Conservation (phyloP, 1,139 yeast genomes). For the Geotrichum candidum region DNA sequence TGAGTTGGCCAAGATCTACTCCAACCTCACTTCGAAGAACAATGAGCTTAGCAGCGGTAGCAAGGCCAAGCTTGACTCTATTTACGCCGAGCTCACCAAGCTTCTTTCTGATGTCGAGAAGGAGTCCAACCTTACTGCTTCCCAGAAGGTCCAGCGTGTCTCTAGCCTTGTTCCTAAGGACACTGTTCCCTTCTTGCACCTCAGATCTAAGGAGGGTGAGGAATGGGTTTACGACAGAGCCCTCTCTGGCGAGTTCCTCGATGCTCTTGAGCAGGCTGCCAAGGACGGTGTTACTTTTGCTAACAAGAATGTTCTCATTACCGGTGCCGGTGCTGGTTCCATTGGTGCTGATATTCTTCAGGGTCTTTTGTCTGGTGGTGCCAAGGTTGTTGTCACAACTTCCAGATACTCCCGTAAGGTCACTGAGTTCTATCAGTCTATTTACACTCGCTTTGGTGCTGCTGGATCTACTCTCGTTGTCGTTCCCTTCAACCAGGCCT, state of each 20-base stretch:
- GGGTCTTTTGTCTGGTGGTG: conserved; percentile 96
- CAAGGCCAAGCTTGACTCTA: conserved; percentile 69
- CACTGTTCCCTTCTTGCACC: conserved; percentile 90
- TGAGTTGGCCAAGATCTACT: conserved; percentile 79
- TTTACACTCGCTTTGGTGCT: conserved; percentile 90
- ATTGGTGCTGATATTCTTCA: conserved; percentile 96
- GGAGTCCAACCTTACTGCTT: conserved; percentile 23
- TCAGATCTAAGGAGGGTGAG: conserved; percentile 72
- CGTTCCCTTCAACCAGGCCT: conserved; percentile 98
- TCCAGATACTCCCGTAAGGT: conserved; percentile 91
- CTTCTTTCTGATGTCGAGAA: conserved; percentile 50
- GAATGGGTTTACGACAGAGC: conserved; percentile 79
- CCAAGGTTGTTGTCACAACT: conserved; percentile 92
- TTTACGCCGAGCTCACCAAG: conserved; percentile 72
- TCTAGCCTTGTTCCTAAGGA: conserved; percentile 44
- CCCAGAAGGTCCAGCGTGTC: conserved; percentile 37
- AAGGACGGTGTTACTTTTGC: conserved; percentile 84
- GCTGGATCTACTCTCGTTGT: conserved; percentile 86
- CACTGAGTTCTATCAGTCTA: conserved; percentile 89
- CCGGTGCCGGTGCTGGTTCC: conserved; percentile 99
- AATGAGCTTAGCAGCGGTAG: conserved; percentile 48
- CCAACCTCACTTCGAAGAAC: conserved; percentile 69
- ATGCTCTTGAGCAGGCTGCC: conserved; percentile 89
- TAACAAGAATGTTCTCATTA: conserved; percentile 81
- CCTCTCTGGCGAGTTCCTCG: conserved; percentile 72